phyloP scores from a whole-genome alignment of 768 basidiomycete species.

The Lactarius hengduanensis region DNA sequence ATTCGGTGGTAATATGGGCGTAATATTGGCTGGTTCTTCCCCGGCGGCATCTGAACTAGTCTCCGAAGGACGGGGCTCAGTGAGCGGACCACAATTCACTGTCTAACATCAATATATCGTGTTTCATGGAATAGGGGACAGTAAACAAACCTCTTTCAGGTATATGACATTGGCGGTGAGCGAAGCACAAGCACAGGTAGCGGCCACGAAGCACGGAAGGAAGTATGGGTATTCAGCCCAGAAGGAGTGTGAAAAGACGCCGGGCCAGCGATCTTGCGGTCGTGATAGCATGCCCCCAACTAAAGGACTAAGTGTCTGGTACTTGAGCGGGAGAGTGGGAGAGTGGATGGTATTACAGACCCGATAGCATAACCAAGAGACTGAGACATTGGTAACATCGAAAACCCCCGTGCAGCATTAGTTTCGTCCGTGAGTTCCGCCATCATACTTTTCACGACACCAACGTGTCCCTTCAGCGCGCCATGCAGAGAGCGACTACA shows the following conservation, averaged over 20 bases:
- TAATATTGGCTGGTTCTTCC: neutral
- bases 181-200: neutral
- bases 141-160: constrained; percentile 9
- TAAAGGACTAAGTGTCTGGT: constrained; percentile 14
- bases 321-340: neutral
- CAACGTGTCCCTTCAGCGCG: neutral
- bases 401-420: neutral
- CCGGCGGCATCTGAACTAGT: neutral
- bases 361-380: neutral
- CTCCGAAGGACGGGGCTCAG: neutral
- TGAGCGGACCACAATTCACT: neutral
- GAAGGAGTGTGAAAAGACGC: constrained; percentile 24
- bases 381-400: neutral
- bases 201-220: constrained; percentile 26
- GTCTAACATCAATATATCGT: neutral
- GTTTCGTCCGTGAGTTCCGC: neutral
- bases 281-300: constrained; percentile 30
- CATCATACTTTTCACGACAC: neutral
- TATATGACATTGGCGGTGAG: neutral
- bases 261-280: constrained; percentile 28
- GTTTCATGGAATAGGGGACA: neutral
- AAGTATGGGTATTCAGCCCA: constrained; percentile 31
- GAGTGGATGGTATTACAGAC: too few relatives aligned
- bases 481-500: neutral
- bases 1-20: neutral